Percentiles rank a stretch among this genome's conserved stretches.
These are phyloP conservation scores for Monosporascus sp. DNA, from an alignment of 2,329 filamentous ascomycete genomes.

Conservation along the genomic window DNA sequence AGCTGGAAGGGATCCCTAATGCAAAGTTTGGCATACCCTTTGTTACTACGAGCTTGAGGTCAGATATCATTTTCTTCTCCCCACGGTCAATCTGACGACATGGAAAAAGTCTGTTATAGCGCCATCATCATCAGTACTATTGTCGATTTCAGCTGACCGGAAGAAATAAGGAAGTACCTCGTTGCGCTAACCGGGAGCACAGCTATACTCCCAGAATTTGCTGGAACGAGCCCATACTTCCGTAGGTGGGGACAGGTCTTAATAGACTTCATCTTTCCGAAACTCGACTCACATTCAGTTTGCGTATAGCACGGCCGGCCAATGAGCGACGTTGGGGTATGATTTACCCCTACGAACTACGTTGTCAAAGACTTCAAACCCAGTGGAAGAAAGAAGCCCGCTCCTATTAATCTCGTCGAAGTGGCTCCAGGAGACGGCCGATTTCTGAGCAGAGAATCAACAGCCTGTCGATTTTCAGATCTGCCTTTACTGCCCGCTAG, in stretches of 20 bases:
- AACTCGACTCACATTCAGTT: conserved; percentile 32
- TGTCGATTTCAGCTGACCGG: neutral
- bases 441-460: conserved; percentile 20
- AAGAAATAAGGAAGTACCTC: neutral
- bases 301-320: conserved; percentile 22
- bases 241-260: conserved; percentile 21
- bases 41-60: conserved; percentile 7
- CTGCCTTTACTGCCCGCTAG: conserved; percentile 13
- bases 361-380: conserved; percentile 25
- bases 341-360: conserved; percentile 21
- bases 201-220: neutral
- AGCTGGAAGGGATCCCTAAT: conserved; percentile 7
- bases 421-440: conserved; percentile 15
- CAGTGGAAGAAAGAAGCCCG: conserved; percentile 21
- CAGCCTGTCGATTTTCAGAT: conserved; percentile 14
- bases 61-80: conserved; percentile 10
- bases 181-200: neutral
- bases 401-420: conserved; percentile 26
- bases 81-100: neutral
- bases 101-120: neutral
- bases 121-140: neutral
- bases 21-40: conserved; percentile 14
- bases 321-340: conserved; percentile 21
- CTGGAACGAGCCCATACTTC: neutral
- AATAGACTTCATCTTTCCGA: conserved; percentile 26